Evolutionary conservation across 192 early-diverging fungal species (phyloP).

Genomic region (Paraglomus occultum): DNA sequence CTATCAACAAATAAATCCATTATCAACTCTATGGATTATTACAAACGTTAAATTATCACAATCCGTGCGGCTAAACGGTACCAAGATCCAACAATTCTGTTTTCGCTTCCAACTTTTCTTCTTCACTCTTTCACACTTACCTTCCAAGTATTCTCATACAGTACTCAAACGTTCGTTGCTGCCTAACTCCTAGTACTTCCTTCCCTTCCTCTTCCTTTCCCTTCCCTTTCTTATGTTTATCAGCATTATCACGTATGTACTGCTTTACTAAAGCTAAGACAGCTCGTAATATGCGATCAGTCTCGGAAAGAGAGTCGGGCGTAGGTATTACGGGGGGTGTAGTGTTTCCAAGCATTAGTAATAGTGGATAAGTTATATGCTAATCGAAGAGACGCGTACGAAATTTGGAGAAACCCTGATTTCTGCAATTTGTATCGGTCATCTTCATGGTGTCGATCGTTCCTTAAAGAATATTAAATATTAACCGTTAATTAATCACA

Average conservation of each 20-base stretch:
- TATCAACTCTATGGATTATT: background rate
- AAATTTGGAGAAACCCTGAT: no score
- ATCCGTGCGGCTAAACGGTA: background rate
- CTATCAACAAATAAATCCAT: slow-evolving; percentile 31
- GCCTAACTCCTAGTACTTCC: background rate
- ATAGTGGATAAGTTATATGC: no score
- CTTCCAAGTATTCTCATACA: slow-evolving; percentile 27
- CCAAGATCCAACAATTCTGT: background rate
- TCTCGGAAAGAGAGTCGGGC: background rate
- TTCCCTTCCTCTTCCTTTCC: background rate
- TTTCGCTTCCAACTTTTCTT: background rate
- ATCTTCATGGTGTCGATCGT: no score
- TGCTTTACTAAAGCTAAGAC: slow-evolving; percentile 19
- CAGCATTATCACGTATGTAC: slow-evolving; percentile 7
- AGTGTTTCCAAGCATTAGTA: no score
- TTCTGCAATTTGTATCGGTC: no score
- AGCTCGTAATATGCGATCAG: slow-evolving; percentile 6
- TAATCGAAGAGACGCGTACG: no score
- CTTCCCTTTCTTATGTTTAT: background rate
- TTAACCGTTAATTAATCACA: no score
- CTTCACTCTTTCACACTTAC: background rate
- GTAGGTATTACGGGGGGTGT: no score
- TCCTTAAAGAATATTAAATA: no score
- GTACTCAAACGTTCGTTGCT: slow-evolving; percentile 24
- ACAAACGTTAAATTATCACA: background rate